Base-by-base conservation (phyloP, 768 basidiomycete species). In the Pleurotus sapidus region DNA sequence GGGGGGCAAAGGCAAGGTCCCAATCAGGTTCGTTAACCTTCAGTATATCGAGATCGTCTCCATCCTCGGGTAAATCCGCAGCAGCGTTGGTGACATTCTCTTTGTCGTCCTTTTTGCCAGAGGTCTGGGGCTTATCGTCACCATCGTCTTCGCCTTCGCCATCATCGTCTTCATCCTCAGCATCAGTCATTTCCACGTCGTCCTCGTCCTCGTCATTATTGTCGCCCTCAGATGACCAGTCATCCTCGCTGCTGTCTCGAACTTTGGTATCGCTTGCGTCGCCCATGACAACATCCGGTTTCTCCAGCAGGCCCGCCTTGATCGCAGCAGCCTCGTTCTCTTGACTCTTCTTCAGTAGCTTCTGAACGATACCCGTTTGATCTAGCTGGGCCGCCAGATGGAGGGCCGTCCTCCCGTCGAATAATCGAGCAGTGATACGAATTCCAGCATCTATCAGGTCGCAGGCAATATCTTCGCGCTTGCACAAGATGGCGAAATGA, bases 381-480 rank as follows among this genome's bases (percentile, higher is more conserved):
- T 78, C 77, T 49, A 72, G 69, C 59, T 84, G 82, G 2, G 80
- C 81, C 4, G 83, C 84, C 27, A 86, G 68, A 67, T 87, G 84
- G 43, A 87, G 64, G 5, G 81, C 70, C 6, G 77, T 78, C 12
- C 83, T 67, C 1, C 86, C 86, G 58, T 86, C 84, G 1, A 78
- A 82, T 5, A 86, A 67, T 3, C 84, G 72, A 3, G 82, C 75
- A 0, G 79, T 81, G 62, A 86, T 83, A 50, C 81, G 72, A 2
- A 80, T 82, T 3, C 81, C 82, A 12, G 79, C 78, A 40, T 85
- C 78, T 49, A 87, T 74, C 30, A 87, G 73, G 37, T 78, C 75
- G 58, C 69, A 69, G 0, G 81, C 80, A 51, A 84, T 77, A 1
- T 80, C 81, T 3, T 63, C 62, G 0, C 76, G 76, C 39, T 73